Evolutionary conservation across 2,329 filamentous ascomycete species (phyloP), one percentile per base, ranked within the genome.

Genomic region (Fusarium subglutinans): DNA sequence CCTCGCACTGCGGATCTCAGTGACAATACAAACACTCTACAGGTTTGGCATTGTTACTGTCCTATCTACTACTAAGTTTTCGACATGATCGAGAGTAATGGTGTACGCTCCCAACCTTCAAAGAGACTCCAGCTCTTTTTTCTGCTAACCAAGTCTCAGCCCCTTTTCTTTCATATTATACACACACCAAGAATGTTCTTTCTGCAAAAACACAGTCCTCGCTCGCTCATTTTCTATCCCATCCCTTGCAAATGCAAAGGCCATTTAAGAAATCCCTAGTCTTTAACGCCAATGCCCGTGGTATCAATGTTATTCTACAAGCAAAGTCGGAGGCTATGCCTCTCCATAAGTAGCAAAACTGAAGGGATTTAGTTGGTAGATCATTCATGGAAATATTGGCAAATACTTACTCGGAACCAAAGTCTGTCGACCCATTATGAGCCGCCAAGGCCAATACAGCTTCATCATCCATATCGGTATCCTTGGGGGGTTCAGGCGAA

Each of bases 391-490:
- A 13, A 15, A 30, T 18, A 43, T n/a, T 12, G 8, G 6, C 1
- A 33, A 37, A 9, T 22, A 74, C 86, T 81, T 79, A 87, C 86
- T 86, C 84, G 37, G 83, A 72, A 40, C 79, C 75, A 71, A 85
- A 87, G 35, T 86, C 83, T 8, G 82, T 77, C 8, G 79, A 68
- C 6, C 80, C 78, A 74, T 82, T 85, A 65, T 87, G 84, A 8
- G 82, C 84, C 24, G 86, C 84, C 47, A 88, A 76, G 13, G 84
- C 86, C 69, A 88, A 70, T 18, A 88, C 84, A 10, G 85, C 85
- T 63, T 87, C 86, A 65, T 88, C 86, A 35, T 87, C 85, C 20
- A 87, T 76, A 2, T 80, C 77, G 24, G 83, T 81, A 22, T 83
- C 81, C 20, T 82, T 80, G 17, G 78, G 72, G n/a, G 78, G 56